phyloP scores from a whole-genome alignment of 441 rosid genomes.

The Gossypium schwendimanii region DNA sequence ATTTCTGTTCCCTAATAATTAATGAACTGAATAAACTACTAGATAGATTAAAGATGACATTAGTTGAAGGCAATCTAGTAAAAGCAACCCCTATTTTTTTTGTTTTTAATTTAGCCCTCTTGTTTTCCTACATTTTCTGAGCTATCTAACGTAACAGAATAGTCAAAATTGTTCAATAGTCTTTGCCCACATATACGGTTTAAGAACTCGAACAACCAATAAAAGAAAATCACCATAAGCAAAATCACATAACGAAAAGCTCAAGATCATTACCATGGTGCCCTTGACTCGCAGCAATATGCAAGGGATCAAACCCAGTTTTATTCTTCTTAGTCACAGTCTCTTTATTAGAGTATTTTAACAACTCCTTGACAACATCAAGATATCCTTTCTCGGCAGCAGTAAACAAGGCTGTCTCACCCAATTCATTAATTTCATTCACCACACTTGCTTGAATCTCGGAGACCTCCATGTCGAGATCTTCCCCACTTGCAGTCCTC shows the following conservation, averaged over 20 bases:
- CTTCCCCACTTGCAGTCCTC: slow-evolving; percentile 57
- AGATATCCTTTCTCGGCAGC: slow-evolving; percentile 88
- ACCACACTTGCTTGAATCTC: slow-evolving; percentile 82
- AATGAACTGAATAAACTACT: background rate
- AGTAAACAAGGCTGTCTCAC: slow-evolving; percentile 74
- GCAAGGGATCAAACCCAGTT: slow-evolving; percentile 67
- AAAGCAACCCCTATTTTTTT: background rate
- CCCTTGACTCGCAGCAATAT: slow-evolving; percentile 80
- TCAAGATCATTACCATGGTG: slow-evolving; percentile 58
- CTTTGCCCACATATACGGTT: background rate
- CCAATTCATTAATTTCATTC: slow-evolving; percentile 86
- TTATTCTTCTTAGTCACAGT: slow-evolving; percentile 63
- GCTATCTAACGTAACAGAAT: background rate
- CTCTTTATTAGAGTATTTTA: slow-evolving; percentile 71
- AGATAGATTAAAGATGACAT: background rate
- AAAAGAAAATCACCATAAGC: background rate
- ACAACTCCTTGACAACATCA: slow-evolving; percentile 70
- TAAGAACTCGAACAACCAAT: background rate
- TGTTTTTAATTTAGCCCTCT: background rate
- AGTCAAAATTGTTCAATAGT: background rate
- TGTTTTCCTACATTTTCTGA: background rate
- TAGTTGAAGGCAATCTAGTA: background rate
- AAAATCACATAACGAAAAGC: background rate
- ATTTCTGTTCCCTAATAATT: no score
- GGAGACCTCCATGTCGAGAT: slow-evolving; percentile 68